phyloP scores from a whole-genome alignment of 1,139 yeast species.

The Yarrowia galli region DNA sequence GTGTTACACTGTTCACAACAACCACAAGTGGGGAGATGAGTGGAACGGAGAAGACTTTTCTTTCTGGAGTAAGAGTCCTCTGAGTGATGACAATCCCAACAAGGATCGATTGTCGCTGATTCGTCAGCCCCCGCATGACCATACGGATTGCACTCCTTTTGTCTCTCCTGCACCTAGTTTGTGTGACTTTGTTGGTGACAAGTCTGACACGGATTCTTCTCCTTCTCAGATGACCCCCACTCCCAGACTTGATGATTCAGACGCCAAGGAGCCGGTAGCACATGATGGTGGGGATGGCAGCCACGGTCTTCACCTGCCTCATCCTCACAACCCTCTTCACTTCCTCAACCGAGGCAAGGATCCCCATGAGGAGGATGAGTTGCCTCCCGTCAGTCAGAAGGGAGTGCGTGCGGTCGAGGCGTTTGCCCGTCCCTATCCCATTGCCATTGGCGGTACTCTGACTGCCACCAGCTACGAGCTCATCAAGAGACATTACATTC shows the following conservation, averaged over 20 bases:
- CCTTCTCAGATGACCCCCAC: conserved; percentile 12
- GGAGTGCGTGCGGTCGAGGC: conserved; percentile 29
- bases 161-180: conserved; percentile 27
- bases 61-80: conserved; percentile 62
- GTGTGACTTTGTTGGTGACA: conserved; percentile 16
- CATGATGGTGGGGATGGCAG: neutral
- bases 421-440: conserved; percentile 73
- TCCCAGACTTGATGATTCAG: neutral
- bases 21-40: conserved; percentile 79
- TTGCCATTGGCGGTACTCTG: conserved; percentile 63
- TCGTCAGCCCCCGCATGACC: neutral
- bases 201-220: conserved; percentile 7
- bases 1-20: conserved; percentile 75
- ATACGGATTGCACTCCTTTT: conserved; percentile 27
- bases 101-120: conserved; percentile 18
- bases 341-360: conserved; percentile 20
- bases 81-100: conserved; percentile 27
- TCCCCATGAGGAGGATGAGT: conserved; percentile 7
- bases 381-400: conserved; percentile 21
- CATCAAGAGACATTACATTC: conserved; percentile 54
- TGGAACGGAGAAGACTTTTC: conserved; percentile 94
- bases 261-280: neutral
- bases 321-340: conserved; percentile 29
- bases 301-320: conserved; percentile 10
- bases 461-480: conserved; percentile 64